These are phyloP conservation scores for Aeminium ludgeri DNA, from an alignment of 495 filamentous ascomycete genomes.

Conservation along the genomic window DNA sequence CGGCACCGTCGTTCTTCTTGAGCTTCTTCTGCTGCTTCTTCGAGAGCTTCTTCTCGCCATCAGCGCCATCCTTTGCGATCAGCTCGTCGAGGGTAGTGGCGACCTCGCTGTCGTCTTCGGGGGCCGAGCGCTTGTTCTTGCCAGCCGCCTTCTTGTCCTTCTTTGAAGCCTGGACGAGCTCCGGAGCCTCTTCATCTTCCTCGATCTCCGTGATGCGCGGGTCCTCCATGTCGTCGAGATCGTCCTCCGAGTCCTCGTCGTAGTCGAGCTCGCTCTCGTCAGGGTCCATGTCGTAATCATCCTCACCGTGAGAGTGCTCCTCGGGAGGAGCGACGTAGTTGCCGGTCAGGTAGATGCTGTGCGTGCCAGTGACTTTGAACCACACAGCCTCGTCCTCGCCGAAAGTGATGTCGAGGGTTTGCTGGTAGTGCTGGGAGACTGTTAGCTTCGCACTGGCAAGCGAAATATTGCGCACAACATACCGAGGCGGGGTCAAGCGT, in stretches of 20 bases:
- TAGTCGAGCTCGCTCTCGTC: conserved; percentile 71
- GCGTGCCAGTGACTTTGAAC: conserved; percentile 82
- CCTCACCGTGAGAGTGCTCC: conserved; percentile 32
- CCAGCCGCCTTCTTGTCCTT: conserved; percentile 38
- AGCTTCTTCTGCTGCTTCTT: conserved; percentile 99
- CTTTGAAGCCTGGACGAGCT: conserved; percentile 45
- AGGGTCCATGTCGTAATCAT: conserved; percentile 47
- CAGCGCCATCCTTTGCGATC: conserved; percentile 52
- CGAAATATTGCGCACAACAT: conserved; percentile 16
- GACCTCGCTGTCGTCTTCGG: conserved; percentile 39
- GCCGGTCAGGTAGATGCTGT: conserved; percentile 79
- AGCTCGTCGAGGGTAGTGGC: conserved; percentile 47
- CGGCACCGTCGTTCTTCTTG: conserved; percentile 64
- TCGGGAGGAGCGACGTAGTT: conserved; percentile 64
- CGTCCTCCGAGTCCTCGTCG: conserved; percentile 54
- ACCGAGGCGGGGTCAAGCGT: conserved; percentile 77
- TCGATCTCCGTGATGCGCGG: conserved; percentile 73
- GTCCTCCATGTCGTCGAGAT: conserved; percentile 60
- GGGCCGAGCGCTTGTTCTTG: conserved; percentile 63
- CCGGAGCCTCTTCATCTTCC: conserved; percentile 62
- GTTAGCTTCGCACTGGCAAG: conserved; percentile 20
- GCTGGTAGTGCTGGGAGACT: conserved; percentile 62
- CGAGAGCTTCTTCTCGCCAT: conserved; percentile 49
- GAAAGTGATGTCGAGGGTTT: conserved; percentile 83
- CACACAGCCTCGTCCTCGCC: conserved; percentile 70